Percentiles rank a stretch among this genome's conserved stretches.
Evolutionary conservation across 805 yeast species (phyloP).

Genomic region (Brettanomyces bruxellensis): DNA sequence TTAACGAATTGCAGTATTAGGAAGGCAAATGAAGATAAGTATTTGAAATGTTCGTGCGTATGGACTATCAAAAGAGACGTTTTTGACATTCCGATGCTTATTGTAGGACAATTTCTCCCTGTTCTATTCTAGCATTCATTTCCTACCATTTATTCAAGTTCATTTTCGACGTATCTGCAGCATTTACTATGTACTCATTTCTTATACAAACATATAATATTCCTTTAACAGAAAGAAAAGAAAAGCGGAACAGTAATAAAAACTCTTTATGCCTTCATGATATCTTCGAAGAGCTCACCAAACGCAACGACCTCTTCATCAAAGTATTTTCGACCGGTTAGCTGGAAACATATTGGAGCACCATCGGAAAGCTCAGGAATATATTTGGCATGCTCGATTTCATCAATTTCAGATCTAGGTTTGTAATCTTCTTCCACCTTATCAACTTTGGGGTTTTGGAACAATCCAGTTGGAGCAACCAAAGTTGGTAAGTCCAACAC

Average conservation of each 20-base stretch:
- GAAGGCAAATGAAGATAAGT: constrained; percentile 30
- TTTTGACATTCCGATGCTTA: constrained; percentile 76
- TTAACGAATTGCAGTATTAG: constrained; percentile 40
- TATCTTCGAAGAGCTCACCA: constrained; percentile 23
- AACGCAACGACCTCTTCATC: constrained; percentile 46
- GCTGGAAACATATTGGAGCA: constrained; percentile 49
- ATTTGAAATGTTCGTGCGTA: constrained; percentile 58
- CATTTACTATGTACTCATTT: too few species aligned
- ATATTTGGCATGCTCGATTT: constrained; percentile 39
- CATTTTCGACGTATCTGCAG: too few species aligned
- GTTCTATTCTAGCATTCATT: constrained; percentile 26
- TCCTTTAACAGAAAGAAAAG: too few species aligned
- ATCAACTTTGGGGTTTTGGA: constrained; percentile 44
- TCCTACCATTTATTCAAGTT: background rate
- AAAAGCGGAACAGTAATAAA: background rate
- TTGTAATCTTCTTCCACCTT: constrained; percentile 31
- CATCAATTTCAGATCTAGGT: constrained; percentile 39
- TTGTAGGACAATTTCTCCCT: constrained; percentile 75
- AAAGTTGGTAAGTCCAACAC: constrained; percentile 63
- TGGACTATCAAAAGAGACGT: constrained; percentile 83
- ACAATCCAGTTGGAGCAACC: constrained; percentile 52
- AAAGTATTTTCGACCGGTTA: constrained; percentile 42
- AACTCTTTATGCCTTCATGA: constrained; percentile 11
- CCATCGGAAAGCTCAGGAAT: constrained; percentile 37
- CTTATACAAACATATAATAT: too few species aligned